phyloP scores from a whole-genome alignment of 176 grass and related monocot genomes.

The Bolboschoenus planiculmis region DNA sequence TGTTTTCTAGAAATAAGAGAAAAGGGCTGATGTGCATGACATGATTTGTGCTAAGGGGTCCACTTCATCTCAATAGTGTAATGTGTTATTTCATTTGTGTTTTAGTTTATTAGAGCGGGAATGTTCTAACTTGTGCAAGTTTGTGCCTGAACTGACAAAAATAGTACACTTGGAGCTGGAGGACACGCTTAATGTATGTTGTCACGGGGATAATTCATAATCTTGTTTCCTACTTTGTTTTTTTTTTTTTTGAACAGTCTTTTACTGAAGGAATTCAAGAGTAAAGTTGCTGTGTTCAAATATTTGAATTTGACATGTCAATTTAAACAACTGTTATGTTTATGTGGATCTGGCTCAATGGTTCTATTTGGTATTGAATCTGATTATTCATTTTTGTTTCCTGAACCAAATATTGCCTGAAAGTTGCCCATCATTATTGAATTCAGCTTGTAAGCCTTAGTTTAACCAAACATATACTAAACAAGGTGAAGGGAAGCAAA shows the following conservation, averaged over 20 bases:
- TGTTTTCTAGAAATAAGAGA: constrained; percentile 12
- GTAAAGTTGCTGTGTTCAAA: neutral
- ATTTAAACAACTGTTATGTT: neutral
- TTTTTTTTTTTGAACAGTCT: neutral
- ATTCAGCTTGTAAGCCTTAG: neutral
- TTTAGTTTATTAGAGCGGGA: neutral
- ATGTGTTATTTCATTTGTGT: neutral
- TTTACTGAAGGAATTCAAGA: neutral
- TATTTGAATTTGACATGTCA: neutral
- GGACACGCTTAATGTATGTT: neutral
- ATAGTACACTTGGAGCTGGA: neutral
- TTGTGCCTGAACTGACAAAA: neutral
- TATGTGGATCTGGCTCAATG: neutral
- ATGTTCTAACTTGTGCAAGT: constrained; percentile 15
- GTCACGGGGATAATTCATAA: neutral
- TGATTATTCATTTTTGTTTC: neutral
- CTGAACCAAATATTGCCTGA: neutral
- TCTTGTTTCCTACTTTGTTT: neutral
- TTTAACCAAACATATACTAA: neutral
- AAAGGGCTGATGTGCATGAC: neutral
- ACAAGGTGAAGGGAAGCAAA: no score
- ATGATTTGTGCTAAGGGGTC: neutral
- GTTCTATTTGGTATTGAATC: neutral
- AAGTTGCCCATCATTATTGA: neutral
- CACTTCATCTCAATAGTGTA: neutral